phyloP scores from a whole-genome alignment of 73 alveolate genomes.

The Tetrahymena malaccensis region DNA sequence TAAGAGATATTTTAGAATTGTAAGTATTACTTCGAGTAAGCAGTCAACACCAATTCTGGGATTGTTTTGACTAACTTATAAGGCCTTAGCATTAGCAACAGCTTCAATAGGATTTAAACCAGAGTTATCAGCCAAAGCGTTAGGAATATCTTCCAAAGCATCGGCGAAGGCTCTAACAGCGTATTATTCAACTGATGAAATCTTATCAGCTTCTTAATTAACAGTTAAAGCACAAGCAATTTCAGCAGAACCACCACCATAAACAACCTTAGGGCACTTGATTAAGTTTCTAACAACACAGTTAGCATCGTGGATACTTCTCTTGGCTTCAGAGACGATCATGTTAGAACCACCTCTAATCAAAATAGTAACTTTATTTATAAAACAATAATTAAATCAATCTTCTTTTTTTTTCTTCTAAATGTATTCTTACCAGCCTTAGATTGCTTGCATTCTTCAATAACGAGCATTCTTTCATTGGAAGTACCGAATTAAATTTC shows the following conservation, averaged over 20 bases:
- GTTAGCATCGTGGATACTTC: constrained; percentile 98
- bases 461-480: constrained; percentile 90
- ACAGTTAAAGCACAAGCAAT: constrained; percentile 56
- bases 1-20: not conserved
- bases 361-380: constrained; percentile 46
- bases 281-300: constrained; percentile 98
- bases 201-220: constrained; percentile 15
- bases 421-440: not conserved
- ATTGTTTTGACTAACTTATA: constrained; percentile 11
- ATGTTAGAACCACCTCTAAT: constrained; percentile 57
- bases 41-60: constrained; percentile 46
- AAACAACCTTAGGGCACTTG: constrained; percentile 83
- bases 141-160: constrained; percentile 94
- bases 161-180: constrained; percentile 96
- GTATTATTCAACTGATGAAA: constrained; percentile 73
- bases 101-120: constrained; percentile 94
- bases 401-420: not conserved
- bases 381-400: too few species aligned
- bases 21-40: constrained; percentile 7
- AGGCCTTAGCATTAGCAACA: constrained; percentile 81
- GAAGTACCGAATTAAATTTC: constrained; percentile 95
- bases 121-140: constrained; percentile 92
- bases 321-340: constrained; percentile 96
- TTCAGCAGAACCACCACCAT: constrained; percentile 98
- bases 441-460: constrained; percentile 55